Evolutionary conservation across 2,329 filamentous ascomycete species (phyloP), one percentile per base, ranked within the genome.

Genomic region (Exophiala dermatitidis): DNA sequence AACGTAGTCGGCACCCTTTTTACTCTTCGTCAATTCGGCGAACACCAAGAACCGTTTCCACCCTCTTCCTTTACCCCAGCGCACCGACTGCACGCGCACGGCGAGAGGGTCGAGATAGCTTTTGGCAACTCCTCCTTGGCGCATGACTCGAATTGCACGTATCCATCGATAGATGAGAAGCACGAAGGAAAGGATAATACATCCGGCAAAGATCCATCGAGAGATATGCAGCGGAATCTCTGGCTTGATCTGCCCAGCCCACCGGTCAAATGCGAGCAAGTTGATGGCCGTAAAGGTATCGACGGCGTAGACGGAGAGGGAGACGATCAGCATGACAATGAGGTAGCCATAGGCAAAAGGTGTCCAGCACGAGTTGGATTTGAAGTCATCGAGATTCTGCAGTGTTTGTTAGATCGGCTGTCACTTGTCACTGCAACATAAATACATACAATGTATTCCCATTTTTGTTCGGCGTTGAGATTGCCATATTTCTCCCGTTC

Each of bases 221-320:
- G 89, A 86, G 50, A 91, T 80, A 46, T 81, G 74, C 65, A 94
- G 82, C 2, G 83, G 80, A 60, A 97, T 85, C 38, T 81, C 79
- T 1, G 90, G 90, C 62, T 88, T 73, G 62, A 97, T 86, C 61
- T 88, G 79, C 49, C 86, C 88, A 1, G 88, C 88, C 90, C 90
- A 97, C 56, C 82, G 82, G 72, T 94, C 82, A 72, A 95, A 96
- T 52, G 80, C 86, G 47, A 98, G 79, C 38, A 98, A 77, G 59
- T 95, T 94, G 72, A 96, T 80, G 58, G 90, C 90, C 3, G 90
- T 96, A 67, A 96, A 97, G 57, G 84, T 90, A 72, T 97, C 91
- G 67, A 94, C 86, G 30, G 77, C 83, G 69, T 95, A 96, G 61
- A 95, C 90, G 42, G 88, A 85, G 46, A 91, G 68, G 2, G 89